Evolutionary conservation across 176 grass and related monocot species (phyloP).

Genomic region (Coix lacrymajobi): DNA sequence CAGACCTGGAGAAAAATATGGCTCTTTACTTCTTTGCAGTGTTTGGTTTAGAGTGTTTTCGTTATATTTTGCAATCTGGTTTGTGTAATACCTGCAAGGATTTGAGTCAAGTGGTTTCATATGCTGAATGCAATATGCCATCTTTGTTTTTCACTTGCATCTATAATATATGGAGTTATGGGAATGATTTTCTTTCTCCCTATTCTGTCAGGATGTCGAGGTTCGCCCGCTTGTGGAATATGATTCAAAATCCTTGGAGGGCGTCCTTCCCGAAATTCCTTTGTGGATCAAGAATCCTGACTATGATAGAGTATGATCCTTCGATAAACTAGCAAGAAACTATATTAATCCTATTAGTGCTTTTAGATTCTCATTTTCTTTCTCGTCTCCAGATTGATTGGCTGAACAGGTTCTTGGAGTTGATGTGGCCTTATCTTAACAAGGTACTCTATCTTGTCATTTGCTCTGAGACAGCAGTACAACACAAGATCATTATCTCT

Average conservation of each 20-base stretch:
- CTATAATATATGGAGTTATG: not conserved
- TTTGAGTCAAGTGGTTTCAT: not conserved
- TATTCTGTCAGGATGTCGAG: conserved; percentile 52
- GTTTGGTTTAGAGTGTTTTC: not conserved
- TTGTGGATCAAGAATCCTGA: conserved; percentile 96
- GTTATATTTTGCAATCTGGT: not conserved
- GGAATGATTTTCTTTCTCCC: not conserved
- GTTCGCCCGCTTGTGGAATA: conserved; percentile 63
- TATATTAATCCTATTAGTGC: not conserved
- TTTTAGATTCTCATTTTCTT: conserved; percentile 13
- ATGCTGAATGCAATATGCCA: not conserved
- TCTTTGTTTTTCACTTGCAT: not conserved
- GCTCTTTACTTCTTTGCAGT: not conserved
- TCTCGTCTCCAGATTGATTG: conserved; percentile 70
- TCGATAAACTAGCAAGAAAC: not conserved
- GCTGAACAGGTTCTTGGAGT: conserved; percentile 85
- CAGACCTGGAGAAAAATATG: not conserved
- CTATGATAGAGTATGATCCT: conserved; percentile 75
- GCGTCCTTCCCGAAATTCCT: conserved; percentile 90
- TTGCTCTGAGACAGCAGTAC: not conserved
- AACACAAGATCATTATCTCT: conserved; percentile 18
- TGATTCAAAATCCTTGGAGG: conserved; percentile 75
- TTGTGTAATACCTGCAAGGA: conserved; percentile 20
- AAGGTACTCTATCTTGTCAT: conserved; percentile 52
- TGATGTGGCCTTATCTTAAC: conserved; percentile 93